Conservation (phyloP, 2,329 filamentous ascomycete species). For the Claviceps purpurea region DNA sequence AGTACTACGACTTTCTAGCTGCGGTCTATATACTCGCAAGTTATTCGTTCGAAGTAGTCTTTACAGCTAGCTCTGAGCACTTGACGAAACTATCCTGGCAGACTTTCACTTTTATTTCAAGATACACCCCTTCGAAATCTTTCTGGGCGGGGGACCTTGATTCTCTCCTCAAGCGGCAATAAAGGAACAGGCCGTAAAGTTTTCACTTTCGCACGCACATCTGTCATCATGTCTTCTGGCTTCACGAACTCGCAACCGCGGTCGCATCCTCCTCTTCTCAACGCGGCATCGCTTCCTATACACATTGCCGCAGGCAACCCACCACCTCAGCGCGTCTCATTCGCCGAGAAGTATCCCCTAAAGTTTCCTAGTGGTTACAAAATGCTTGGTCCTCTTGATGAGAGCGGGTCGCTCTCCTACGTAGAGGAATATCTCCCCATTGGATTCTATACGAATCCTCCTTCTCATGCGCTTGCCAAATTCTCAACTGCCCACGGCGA, state of each 20-base stretch:
- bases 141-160: too few species aligned
- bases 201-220: background rate
- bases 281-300: constrained; percentile 7
- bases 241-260: background rate
- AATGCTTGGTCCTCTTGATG: constrained; percentile 15
- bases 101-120: background rate
- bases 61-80: background rate
- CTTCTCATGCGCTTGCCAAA: constrained; percentile 17
- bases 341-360: constrained; percentile 21
- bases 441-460: constrained; percentile 24
- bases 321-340: constrained; percentile 12
- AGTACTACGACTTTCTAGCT: background rate
- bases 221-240: background rate
- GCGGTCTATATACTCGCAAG: background rate
- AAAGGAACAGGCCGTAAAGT: background rate
- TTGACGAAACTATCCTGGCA: background rate
- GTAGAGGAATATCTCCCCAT: constrained; percentile 22
- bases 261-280: background rate
- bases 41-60: background rate
- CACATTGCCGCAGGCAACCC: constrained; percentile 14
- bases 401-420: constrained; percentile 17
- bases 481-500: constrained; percentile 26
- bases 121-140: too few species aligned
- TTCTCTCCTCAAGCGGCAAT: background rate
- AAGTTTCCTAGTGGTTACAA: constrained; percentile 22